These are phyloP conservation scores for Sugiyamaella qingdaonensis DNA, from an alignment of 805 yeast species.

Conservation along the genomic window DNA sequence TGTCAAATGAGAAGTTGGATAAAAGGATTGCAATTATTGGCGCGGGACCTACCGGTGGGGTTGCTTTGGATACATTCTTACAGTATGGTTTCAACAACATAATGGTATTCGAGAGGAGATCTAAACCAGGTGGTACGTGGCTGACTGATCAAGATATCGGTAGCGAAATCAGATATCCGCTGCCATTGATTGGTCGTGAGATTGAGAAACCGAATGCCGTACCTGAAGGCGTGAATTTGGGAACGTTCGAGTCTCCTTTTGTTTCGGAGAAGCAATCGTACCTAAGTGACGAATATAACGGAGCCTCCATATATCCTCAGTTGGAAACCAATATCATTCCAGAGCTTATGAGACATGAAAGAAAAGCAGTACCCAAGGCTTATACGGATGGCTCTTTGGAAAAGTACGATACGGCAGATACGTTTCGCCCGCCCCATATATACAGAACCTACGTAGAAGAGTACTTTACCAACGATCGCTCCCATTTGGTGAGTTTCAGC, in stretches of 20 bases:
- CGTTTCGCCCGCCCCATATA: constrained; percentile 10
- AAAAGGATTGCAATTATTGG: constrained; percentile 17
- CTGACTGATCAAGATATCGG: constrained; percentile 2
- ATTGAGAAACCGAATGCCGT: neutral
- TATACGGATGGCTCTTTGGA: neutral
- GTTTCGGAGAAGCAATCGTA: neutral
- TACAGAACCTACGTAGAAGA: constrained; percentile 6
- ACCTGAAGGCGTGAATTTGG: constrained; percentile 1
- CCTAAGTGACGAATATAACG: neutral
- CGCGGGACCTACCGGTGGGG: constrained; percentile 18
- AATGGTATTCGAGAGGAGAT: constrained; percentile 14
- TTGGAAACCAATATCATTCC: constrained; percentile 17
- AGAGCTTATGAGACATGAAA: constrained; percentile 11
- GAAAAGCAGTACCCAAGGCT: constrained; percentile 7
- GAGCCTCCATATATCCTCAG: constrained; percentile 13
- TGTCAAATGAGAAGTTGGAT: neutral
- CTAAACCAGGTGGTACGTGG: constrained; percentile 18
- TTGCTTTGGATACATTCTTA: constrained; percentile 13
- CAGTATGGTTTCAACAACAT: constrained; percentile 15
- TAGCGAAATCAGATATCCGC: neutral
- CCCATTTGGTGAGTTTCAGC: constrained; percentile 26
- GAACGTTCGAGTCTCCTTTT: neutral
- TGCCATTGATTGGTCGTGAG: neutral
- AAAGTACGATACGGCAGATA: constrained; percentile 9
- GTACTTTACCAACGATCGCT: constrained; percentile 5